Percentiles rank a stretch among this genome's conserved stretches.
Evolutionary conservation across 116 monocot species (phyloP).

Genomic region (Papilionanthe hybrid): DNA sequence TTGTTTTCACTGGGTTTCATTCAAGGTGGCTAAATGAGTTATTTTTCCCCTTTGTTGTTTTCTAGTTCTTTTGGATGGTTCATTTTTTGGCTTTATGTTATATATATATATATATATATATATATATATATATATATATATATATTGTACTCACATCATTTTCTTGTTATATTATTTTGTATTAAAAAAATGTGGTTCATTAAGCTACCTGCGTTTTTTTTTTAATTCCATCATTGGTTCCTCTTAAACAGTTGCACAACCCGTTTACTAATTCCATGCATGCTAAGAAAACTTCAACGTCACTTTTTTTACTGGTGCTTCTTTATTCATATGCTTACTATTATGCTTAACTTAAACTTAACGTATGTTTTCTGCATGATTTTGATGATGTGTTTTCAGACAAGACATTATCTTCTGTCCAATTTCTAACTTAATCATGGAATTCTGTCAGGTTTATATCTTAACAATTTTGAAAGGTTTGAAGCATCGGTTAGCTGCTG

Average conservation of each 20-base stretch:
- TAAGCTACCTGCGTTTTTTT: not conserved
- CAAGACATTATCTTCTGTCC: not conserved
- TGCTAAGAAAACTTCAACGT: not conserved
- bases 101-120: too few species aligned
- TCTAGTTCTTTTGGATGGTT: too few species aligned
- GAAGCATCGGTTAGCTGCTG: constrained; percentile 93
- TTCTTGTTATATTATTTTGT: too few species aligned
- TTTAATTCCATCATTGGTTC: not conserved
- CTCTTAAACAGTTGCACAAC: not conserved
- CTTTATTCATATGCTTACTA: not conserved
- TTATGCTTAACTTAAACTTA: not conserved
- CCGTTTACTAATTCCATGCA: not conserved
- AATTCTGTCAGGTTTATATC: constrained; percentile 59
- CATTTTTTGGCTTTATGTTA: too few species aligned
- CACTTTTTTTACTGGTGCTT: not conserved
- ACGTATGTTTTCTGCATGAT: not conserved
- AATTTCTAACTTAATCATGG: constrained; percentile 8
- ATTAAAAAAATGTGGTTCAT: not conserved
- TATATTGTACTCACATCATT: too few species aligned
- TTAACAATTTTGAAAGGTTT: constrained; percentile 78
- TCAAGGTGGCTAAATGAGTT: too few species aligned
- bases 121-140: too few species aligned
- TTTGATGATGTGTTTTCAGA: not conserved
- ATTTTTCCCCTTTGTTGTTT: too few species aligned
- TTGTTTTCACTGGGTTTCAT: too few species aligned